These are phyloP conservation scores for Cyberlindnera americana DNA, from an alignment of 805 yeast species.

Conservation along the genomic window DNA sequence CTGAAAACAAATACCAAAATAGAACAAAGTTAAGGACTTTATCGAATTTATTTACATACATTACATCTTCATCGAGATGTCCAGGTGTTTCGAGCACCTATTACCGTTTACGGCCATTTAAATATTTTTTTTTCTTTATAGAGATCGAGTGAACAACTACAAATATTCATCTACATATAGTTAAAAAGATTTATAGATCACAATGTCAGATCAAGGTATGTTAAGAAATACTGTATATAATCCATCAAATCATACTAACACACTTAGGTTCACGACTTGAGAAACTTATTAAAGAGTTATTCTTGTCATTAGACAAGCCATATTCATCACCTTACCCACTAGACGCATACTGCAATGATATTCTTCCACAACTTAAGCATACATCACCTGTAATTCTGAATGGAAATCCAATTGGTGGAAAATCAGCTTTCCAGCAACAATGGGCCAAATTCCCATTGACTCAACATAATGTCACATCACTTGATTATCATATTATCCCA, in stretches of 20 bases:
- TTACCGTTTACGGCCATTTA: background rate
- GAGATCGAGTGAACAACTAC: too few relatives aligned
- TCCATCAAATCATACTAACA: background rate
- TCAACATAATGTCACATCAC: conserved; percentile 59
- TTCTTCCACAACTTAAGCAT: conserved; percentile 46
- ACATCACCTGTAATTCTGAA: conserved; percentile 53
- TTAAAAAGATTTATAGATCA: too few relatives aligned
- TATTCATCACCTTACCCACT: conserved; percentile 12
- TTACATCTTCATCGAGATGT: conserved; percentile 1
- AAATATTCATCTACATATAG: too few relatives aligned
- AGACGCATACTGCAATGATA: conserved; percentile 21
- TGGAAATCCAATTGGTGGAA: conserved; percentile 54
- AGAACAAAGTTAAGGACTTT: too few relatives aligned
- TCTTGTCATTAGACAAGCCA: conserved; percentile 24
- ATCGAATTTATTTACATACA: too few relatives aligned
- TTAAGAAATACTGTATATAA: background rate
- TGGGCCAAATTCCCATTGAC: conserved; percentile 58
- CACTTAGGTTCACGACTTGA: conserved; percentile 19
- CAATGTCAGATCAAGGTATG: conserved; percentile 16
- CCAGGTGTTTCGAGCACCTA: conserved; percentile 1
- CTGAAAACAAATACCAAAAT: too few relatives aligned
- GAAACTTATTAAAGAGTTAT: conserved; percentile 24
- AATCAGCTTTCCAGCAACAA: conserved; percentile 49
- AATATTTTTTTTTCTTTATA: background rate
- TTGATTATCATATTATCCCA: conserved; percentile 65